phyloP scores from a whole-genome alignment of 2,329 filamentous ascomycete species.

The Stylonectria norvegica region DNA sequence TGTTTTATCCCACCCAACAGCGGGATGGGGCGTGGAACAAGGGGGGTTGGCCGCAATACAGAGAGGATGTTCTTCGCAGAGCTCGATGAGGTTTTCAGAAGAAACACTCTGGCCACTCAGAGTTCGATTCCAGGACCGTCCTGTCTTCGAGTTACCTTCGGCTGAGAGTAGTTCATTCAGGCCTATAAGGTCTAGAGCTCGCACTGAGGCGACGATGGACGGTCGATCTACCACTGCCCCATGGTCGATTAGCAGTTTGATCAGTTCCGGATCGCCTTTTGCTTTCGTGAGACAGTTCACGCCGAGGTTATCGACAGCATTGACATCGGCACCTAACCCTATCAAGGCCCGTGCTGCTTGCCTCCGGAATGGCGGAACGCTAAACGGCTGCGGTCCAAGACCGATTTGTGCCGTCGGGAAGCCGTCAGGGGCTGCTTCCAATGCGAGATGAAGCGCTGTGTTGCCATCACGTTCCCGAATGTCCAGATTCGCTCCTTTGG shows the following conservation, averaged over 20 bases:
- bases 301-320: constrained; percentile 4
- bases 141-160: background rate
- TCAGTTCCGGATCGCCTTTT: constrained; percentile 1
- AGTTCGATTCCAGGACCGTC: constrained; percentile 2
- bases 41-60: background rate
- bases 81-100: too few relatives aligned
- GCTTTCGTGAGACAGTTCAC: constrained; percentile 10
- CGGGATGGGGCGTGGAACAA: too few relatives aligned
- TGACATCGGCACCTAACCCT: constrained; percentile 11
- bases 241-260: constrained; percentile 10
- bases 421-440: background rate
- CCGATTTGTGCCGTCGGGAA: too few relatives aligned
- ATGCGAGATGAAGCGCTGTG: constrained; percentile 13
- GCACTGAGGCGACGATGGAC: constrained; percentile 2
- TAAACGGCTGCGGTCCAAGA: too few relatives aligned
- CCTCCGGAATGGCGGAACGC: background rate
- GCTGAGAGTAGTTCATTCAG: constrained; percentile 12
- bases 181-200: background rate
- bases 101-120: too few relatives aligned
- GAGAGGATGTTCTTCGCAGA: constrained; percentile 6
- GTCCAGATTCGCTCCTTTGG: constrained; percentile 14
- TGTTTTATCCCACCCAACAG: too few relatives aligned
- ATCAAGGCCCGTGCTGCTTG: constrained; percentile 4
- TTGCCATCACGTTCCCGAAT: background rate
- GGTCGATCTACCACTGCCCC: constrained; percentile 10